phyloP scores from a whole-genome alignment of 139 green algal genomes.

The Chlamydomonas eustigma region DNA sequence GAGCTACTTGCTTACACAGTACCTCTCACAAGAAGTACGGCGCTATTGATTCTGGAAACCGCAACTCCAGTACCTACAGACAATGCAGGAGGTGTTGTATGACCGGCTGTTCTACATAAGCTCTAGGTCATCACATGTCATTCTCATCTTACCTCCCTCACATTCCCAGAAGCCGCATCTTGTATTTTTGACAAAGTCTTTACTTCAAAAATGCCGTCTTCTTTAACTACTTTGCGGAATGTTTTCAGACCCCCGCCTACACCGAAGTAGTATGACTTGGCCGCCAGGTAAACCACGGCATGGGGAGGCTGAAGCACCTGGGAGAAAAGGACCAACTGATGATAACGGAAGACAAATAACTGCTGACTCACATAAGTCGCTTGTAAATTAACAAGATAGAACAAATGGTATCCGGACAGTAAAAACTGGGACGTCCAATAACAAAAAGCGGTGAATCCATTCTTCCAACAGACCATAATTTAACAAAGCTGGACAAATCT shows the following conservation, averaged over 20 bases:
- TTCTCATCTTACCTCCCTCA: not conserved
- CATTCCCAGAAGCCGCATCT: not conserved
- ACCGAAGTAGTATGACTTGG: constrained; percentile 96
- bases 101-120: not conserved
- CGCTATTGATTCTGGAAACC: constrained; percentile 4
- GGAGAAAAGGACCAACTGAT: too few species aligned
- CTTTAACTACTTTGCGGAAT: constrained; percentile 50
- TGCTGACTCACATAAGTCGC: too few species aligned
- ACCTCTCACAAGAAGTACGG: constrained; percentile 13
- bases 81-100: not conserved
- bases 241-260: constrained; percentile 78
- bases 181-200: not conserved
- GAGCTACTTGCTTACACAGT: too few species aligned
- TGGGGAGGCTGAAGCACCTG: constrained; percentile 56
- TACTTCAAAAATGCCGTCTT: constrained; percentile 5
- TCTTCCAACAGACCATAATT: too few species aligned
- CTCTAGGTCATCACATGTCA: not conserved
- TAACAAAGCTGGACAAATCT: too few species aligned
- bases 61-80: constrained; percentile 5
- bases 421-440: too few species aligned
- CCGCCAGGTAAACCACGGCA: constrained; percentile 73
- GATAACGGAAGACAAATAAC: too few species aligned
- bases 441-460: too few species aligned
- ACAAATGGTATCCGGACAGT: too few species aligned
- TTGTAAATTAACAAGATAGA: too few species aligned